Base-by-base conservation (phyloP, 73 alveolate genomes). In the Blepharisma japonicum region DNA sequence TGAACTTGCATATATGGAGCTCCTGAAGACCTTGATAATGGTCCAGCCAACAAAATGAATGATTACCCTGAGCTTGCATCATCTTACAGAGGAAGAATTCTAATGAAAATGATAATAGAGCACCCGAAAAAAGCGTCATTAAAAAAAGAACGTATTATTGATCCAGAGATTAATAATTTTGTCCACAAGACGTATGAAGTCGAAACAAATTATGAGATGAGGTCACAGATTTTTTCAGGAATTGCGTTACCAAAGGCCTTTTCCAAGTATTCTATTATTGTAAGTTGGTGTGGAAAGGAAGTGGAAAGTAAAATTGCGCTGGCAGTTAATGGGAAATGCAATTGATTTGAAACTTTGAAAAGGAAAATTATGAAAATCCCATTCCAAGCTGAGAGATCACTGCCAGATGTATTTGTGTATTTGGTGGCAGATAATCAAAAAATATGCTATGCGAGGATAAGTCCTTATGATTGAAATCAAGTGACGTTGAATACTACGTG, bases 1-100 rank as follows among this genome's bases (percentile, higher is more conserved):
- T 89, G 96, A 93, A 46, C 67, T 61, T 90, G 91, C 79, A 55
- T 94, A 0, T 94, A 94, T 89, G 98, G 98, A 3, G 86, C 97
- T 46, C 94, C 90, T 55, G 46, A 74, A 5, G 92, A 86, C 14
- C 84, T 86, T 38, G 49, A 81, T 77, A 90, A 91, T 20, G 83
- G 68, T 8, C 83, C 81, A 54, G 88, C 92, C 48, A 81, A 78
- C 71, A 74, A 61, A 79, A 94, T 94, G 98, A 94, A 94, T 79
- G 85, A 71, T 23, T 77, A 84, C 78, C 94, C 97, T 45, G 97
- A 91, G 81, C 38, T 79, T 14, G 98, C 96, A 47, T 83, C 96
- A 2, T 50, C 87, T 54, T 94, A 97, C 96, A 90, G 89, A 79
- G 98, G 98, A 77, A 81, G 98, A 68, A 76, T 89, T 70, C 84